Evolutionary conservation across 2,329 filamentous ascomycete genomes (phyloP), one percentile per base, ranked within the genome.

Genomic region (Myriangium duriaei): DNA sequence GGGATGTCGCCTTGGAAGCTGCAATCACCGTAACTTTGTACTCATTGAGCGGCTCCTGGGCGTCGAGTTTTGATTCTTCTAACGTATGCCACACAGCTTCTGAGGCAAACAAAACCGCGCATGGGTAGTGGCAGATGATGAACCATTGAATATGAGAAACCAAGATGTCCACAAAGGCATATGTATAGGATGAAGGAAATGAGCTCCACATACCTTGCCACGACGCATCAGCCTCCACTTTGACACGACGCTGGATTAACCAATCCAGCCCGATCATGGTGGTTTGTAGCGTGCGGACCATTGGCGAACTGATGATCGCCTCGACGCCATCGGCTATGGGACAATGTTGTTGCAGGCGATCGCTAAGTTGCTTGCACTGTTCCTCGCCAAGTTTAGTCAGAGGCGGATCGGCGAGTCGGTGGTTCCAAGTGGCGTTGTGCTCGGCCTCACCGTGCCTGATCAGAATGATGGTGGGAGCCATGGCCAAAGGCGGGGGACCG

Each of bases 231-330:
- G 71, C 68, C 33, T 69, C 57, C 15, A 79, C 63, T 32, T 62
- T 65, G 13, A 76, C 59, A 1, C 71, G 71, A 30, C 56, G 57
- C 13, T 69, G 64, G 34, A 74, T 60, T 32, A 81, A 58, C 65
- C 69, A 79, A 46, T 70, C 68, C 1, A 81, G 59, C 0, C 68
- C 67, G 6, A 70, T 60, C 30, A 69, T 59, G 1, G 76, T 69
- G 2, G 78, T 81, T 56, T 82, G 72, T 18, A 81, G 60, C 2
- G 76, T 80, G 18, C 78, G 65, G 11, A 65, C 62, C 72, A 81
- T 78, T 1, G 77, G 72, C 49, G 74, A 79, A 34, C 72, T 70
- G 19, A 82, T 51, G 37, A 81, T 72, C 17, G 69, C 56, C 12
- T 69, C 67, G 7, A 71, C 60, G 35, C 69, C 60, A 13, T 59